A percentile compares a stretch with the other conserved stretches of the same genome.
These are phyloP conservation scores for Phialocephala sp. DNA, from an alignment of 2,329 filamentous ascomycete genomes.

Conservation along the genomic window DNA sequence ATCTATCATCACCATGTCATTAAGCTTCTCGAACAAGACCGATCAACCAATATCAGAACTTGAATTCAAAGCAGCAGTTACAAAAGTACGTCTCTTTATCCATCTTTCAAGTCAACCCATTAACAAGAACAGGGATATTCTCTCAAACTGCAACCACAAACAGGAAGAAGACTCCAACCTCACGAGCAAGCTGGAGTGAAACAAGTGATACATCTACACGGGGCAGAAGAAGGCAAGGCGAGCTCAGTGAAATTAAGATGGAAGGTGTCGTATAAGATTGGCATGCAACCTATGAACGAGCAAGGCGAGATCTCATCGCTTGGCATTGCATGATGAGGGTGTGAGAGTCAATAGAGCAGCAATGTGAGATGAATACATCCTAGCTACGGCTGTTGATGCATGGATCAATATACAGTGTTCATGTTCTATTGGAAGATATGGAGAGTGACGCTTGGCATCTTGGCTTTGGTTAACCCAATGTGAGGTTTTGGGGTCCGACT, in stretches of 20 bases:
- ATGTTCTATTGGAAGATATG: background rate
- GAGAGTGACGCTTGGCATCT: background rate
- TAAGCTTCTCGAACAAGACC: slow-evolving; percentile 84
- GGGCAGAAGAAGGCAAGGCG: slow-evolving; percentile 73
- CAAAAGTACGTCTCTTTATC: slow-evolving; percentile 68
- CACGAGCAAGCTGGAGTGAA: slow-evolving; percentile 75
- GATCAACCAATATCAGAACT: slow-evolving; percentile 75
- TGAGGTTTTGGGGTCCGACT: too few relatives aligned
- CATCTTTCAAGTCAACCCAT: background rate
- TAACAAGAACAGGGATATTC: slow-evolving; percentile 69
- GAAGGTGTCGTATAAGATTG: slow-evolving; percentile 81
- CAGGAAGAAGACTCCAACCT: slow-evolving; percentile 75
- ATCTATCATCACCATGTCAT: slow-evolving; percentile 68
- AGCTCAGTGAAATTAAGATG: slow-evolving; percentile 87
- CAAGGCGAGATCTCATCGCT: slow-evolving; percentile 85
- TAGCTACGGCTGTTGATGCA: background rate
- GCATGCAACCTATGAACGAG: slow-evolving; percentile 71
- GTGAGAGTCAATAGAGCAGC: background rate
- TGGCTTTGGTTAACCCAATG: too few relatives aligned
- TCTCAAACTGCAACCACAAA: slow-evolving; percentile 83
- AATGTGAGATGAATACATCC: background rate
- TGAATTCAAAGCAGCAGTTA: slow-evolving; percentile 91
- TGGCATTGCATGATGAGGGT: slow-evolving; percentile 64
- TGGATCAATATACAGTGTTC: background rate
- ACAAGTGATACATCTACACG: slow-evolving; percentile 79